A percentile compares a stretch with the other conserved stretches of the same genome.
Evolutionary conservation across 768 basidiomycete species (phyloP).

Genomic region (Suillus alpinus): DNA sequence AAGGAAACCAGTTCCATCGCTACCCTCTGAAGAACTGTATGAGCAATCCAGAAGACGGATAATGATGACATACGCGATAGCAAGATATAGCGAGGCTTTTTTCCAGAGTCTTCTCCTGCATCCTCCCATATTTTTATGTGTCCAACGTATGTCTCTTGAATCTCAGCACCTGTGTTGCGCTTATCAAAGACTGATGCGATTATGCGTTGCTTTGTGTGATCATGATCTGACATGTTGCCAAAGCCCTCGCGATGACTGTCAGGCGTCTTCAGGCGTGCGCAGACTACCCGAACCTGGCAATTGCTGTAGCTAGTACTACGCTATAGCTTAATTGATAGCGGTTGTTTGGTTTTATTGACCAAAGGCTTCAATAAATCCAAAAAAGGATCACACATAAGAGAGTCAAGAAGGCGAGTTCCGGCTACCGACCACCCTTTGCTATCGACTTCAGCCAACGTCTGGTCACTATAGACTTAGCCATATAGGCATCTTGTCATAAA

Average conservation of each 20-base stretch:
- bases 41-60: background rate
- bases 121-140: conserved; percentile 97
- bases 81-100: conserved; percentile 88
- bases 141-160: conserved; percentile 79
- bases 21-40: conserved; percentile 44
- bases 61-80: conserved; percentile 72
- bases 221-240: conserved; percentile 37
- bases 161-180: conserved; percentile 57
- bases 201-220: conserved; percentile 65
- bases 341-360: conserved; percentile 20
- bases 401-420: conserved; percentile 5
- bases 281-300: background rate
- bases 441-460: conserved; percentile 3
- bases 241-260: background rate
- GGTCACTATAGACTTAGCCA: conserved; percentile 1
- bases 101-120: conserved; percentile 63
- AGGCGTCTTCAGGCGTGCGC: too few relatives aligned
- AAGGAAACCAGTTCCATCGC: conserved; percentile 64
- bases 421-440: conserved; percentile 4
- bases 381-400: conserved; percentile 5
- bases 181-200: conserved; percentile 81
- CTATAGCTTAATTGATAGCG: conserved; percentile 3
- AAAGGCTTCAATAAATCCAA: conserved; percentile 16
- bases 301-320: background rate
- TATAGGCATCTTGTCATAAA: conserved; percentile 1